Percentiles rank a stretch among this genome's conserved stretches.
phyloP scores from a whole-genome alignment of 148 eudicot genomes.

The Amaranthus hypochondriacus region DNA sequence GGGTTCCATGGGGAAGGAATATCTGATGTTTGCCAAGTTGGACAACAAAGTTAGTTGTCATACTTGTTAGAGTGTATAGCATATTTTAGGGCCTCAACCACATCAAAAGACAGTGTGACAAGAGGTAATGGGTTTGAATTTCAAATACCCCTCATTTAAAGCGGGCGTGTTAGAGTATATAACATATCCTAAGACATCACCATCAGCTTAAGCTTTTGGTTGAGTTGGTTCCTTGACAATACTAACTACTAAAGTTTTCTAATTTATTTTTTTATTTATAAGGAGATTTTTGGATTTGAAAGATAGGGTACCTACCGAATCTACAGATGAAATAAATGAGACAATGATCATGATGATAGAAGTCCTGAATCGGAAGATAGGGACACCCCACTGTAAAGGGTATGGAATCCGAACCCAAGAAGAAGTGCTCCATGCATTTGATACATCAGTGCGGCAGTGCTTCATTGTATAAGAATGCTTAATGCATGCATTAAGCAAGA shows the following conservation, averaged over 20 bases:
- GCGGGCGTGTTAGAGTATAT: no score
- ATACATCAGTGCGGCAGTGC: slow-evolving; percentile 94
- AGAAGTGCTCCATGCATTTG: slow-evolving; percentile 81
- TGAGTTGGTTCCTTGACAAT: no score
- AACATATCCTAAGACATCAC: no score
- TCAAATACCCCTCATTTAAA: no score
- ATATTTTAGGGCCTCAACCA: no score
- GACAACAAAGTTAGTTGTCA: neutral
- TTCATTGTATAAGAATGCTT: slow-evolving; percentile 90
- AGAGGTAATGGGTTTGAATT: no score
- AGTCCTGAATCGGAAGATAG: slow-evolving; percentile 77
- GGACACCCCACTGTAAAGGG: slow-evolving; percentile 95
- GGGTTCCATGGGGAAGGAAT: neutral
- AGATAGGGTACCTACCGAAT: slow-evolving; percentile 60
- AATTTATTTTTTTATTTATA: no score
- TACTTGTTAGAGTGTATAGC: no score
- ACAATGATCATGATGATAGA: slow-evolving; percentile 74
- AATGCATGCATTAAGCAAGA: slow-evolving; percentile 60
- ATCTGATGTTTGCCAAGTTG: neutral
- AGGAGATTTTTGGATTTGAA: neutral
- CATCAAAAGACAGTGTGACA: no score
- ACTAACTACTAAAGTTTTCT: no score
- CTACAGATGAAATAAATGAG: slow-evolving; percentile 74
- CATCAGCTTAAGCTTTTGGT: no score
- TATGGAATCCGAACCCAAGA: slow-evolving; percentile 90